Conservation (phyloP, 768 basidiomycete species). For the Tulasnella sp. region DNA sequence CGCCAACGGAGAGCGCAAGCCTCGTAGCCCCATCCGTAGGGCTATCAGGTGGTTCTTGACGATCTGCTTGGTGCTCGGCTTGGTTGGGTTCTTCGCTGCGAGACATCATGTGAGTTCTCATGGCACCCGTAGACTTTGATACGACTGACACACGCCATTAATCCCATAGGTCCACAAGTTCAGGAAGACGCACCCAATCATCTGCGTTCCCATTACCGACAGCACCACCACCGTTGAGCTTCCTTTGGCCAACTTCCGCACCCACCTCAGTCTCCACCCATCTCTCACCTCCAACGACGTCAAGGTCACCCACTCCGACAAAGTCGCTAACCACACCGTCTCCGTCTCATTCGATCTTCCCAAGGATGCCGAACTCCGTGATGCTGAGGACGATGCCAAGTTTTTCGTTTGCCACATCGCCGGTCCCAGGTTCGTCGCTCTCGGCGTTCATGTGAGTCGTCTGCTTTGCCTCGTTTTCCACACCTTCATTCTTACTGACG, state of each 20-base stretch:
- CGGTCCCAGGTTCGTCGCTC: background rate
- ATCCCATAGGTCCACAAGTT: background rate
- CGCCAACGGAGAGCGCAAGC: background rate
- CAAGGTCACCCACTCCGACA: constrained; percentile 16
- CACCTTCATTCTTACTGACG: background rate
- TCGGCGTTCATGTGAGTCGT: constrained; percentile 13
- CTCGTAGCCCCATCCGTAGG: constrained; percentile 1
- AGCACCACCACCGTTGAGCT: constrained; percentile 4
- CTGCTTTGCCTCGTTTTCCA: background rate
- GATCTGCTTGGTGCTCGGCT: constrained; percentile 7
- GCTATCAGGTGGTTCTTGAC: constrained; percentile 8
- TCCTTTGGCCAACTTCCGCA: background rate
- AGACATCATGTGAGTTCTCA: background rate
- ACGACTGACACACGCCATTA: background rate
- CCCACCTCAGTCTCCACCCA: constrained; percentile 11
- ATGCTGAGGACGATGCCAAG: constrained; percentile 1
- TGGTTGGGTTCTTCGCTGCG: constrained; percentile 1
- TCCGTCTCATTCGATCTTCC: constrained; percentile 15
- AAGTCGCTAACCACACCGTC: constrained; percentile 13
- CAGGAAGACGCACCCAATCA: constrained; percentile 1
- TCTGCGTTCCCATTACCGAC: constrained; percentile 10
- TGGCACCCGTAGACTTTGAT: background rate
- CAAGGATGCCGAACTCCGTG: background rate
- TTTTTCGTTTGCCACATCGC: constrained; percentile 6
- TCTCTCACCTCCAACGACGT: constrained; percentile 12